A percentile compares a stretch with the other conserved stretches of the same genome.
Evolutionary conservation across 176 grass and related monocot genomes (phyloP).

Genomic region (Chrysopogon serrulatus): DNA sequence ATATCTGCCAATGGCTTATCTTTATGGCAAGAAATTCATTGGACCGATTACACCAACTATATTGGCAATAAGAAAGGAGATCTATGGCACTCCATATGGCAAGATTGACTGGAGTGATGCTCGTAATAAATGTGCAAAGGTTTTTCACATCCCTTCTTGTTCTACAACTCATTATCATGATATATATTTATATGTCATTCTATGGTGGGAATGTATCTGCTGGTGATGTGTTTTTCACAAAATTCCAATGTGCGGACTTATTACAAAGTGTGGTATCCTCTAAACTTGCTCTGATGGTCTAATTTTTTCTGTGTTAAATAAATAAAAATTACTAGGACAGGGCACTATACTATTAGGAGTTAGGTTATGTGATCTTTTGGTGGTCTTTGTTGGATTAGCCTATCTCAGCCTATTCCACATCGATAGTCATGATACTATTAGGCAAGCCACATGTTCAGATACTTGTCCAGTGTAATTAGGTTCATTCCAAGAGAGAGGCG

Average conservation of each 20-base stretch:
- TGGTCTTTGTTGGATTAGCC: neutral
- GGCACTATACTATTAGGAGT: no score
- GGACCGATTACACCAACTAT: constrained; percentile 40
- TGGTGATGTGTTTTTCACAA: no score
- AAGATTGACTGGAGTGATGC: constrained; percentile 41
- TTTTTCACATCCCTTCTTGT: neutral
- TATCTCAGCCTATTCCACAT: neutral
- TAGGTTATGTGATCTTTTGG: no score
- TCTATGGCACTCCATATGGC: constrained; percentile 4
- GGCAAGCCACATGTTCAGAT: no score
- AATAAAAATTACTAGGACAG: no score
- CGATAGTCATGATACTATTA: no score
- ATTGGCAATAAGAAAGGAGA: constrained; percentile 35
- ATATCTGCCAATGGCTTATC: constrained; percentile 55
- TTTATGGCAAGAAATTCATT: constrained; percentile 53
- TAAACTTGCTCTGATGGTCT: no score
- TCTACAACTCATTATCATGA: neutral
- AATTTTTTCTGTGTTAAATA: no score
- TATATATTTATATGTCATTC: no score
- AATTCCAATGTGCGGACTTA: no score
- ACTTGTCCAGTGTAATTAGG: neutral
- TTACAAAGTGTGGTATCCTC: no score
- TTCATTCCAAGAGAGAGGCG: neutral
- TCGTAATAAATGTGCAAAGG: constrained; percentile 50
- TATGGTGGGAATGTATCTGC: no score